Percentiles rank a stretch among this genome's conserved stretches.
These are phyloP conservation scores for Podila horticola DNA, from an alignment of 192 early-diverging fungal genomes.

Conservation along the genomic window DNA sequence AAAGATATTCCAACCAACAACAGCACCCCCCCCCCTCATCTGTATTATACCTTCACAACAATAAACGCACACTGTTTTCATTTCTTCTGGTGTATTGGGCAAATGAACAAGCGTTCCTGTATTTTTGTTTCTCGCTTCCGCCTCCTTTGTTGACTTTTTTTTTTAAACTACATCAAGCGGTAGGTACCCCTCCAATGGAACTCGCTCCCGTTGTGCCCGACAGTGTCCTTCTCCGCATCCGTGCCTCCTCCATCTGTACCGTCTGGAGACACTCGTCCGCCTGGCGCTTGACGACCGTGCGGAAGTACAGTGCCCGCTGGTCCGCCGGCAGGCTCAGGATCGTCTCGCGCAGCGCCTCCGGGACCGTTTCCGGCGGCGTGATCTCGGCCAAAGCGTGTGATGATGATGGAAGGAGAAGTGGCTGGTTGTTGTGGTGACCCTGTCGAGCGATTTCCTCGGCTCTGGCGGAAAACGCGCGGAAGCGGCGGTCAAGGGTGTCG, in stretches of 20 bases:
- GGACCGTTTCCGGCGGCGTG: background rate
- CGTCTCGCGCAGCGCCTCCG: conserved; percentile 21
- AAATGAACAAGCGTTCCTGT: too few relatives aligned
- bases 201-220: too few relatives aligned
- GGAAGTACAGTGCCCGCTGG: conserved; percentile 26
- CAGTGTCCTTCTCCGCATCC: too few relatives aligned
- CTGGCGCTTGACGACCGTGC: conserved; percentile 32
- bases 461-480: conserved; percentile 16
- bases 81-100: background rate
- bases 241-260: too few relatives aligned
- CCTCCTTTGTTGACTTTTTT: too few relatives aligned
- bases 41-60: background rate
- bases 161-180: too few relatives aligned
- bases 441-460: background rate
- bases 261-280: conserved; percentile 19
- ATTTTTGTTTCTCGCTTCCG: too few relatives aligned
- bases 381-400: background rate
- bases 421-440: background rate
- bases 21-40: background rate
- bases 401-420: background rate
- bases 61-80: background rate
- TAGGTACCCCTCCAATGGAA: too few relatives aligned
- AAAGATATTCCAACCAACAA: too few relatives aligned
- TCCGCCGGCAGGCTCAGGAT: conserved; percentile 22
- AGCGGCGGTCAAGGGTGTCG: conserved; percentile 42